A percentile compares a stretch with the other conserved stretches of the same genome.
These are phyloP conservation scores for Metarhizium sp. DNA, from an alignment of 2,329 filamentous ascomycete genomes.

Conservation along the genomic window DNA sequence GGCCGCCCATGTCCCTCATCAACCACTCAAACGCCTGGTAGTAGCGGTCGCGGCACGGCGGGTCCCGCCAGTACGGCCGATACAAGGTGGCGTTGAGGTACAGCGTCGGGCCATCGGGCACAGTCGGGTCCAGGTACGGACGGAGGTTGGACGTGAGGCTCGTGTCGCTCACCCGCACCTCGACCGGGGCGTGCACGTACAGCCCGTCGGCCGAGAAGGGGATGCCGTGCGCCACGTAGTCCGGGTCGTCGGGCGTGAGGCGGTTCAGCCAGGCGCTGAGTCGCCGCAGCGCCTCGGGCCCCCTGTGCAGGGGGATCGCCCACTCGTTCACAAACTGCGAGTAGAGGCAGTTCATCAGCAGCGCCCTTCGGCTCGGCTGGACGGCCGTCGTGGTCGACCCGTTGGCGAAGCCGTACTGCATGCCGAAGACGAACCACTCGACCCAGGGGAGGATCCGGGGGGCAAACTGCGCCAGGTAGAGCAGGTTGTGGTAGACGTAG, in stretches of 20 bases:
- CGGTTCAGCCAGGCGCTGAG: slow-evolving; percentile 77
- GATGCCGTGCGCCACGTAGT: slow-evolving; percentile 57
- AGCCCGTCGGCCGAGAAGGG: slow-evolving; percentile 72
- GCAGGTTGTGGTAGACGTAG: slow-evolving; percentile 83
- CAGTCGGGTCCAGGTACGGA: slow-evolving; percentile 60
- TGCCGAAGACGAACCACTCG: slow-evolving; percentile 94
- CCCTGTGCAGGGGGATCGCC: slow-evolving; percentile 79
- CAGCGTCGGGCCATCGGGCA: slow-evolving; percentile 58
- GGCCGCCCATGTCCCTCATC: slow-evolving; percentile 75
- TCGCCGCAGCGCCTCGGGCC: slow-evolving; percentile 76
- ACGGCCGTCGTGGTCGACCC: slow-evolving; percentile 62
- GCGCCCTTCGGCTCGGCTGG: slow-evolving; percentile 67
- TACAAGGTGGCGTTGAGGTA: slow-evolving; percentile 91
- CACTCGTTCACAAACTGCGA: slow-evolving; percentile 99
- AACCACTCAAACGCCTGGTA: slow-evolving; percentile 87
- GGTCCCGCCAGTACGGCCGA: slow-evolving; percentile 68
- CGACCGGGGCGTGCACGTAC: slow-evolving; percentile 82
- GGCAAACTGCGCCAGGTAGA: slow-evolving; percentile 69
- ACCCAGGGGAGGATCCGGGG: slow-evolving; percentile 77
- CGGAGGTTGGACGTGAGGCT: slow-evolving; percentile 26
- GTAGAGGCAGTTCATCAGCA: slow-evolving; percentile 96
- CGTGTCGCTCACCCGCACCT: slow-evolving; percentile 79
- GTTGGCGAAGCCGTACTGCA: slow-evolving; percentile 88
- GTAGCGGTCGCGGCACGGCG: slow-evolving; percentile 66
- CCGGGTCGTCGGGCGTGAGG: slow-evolving; percentile 50